Percentiles rank a stretch among this genome's conserved stretches.
Evolutionary conservation across 371 early-diverging fungal species (phyloP).

Genomic region (Funneliformis caledonium): DNA sequence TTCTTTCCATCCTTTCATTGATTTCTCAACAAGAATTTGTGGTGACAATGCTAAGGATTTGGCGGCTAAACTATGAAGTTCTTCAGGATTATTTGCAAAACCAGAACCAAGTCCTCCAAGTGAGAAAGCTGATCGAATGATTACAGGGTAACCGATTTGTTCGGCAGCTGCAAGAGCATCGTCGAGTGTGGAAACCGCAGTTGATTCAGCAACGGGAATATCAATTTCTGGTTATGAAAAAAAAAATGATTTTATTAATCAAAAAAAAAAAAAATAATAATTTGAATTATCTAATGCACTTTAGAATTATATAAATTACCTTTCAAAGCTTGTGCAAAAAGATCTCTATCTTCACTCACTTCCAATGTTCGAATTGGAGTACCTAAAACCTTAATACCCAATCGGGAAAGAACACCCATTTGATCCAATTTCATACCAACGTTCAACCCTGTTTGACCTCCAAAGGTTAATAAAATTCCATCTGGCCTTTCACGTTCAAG

Average conservation of each 20-base stretch:
- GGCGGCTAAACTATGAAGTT: constrained; percentile 76
- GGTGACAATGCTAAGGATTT: constrained; percentile 89
- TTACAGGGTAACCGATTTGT: constrained; percentile 90
- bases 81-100: constrained; percentile 83
- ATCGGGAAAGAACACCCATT: constrained; percentile 75
- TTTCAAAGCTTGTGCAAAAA: constrained; percentile 83
- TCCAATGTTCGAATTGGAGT: constrained; percentile 91
- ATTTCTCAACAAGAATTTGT: constrained; percentile 91
- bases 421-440: constrained; percentile 88
- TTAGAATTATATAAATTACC: constrained; percentile 11
- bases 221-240: constrained; percentile 63
- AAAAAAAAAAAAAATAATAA: not conserved
- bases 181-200: constrained; percentile 75
- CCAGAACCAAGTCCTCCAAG: constrained; percentile 96
- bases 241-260: no score
- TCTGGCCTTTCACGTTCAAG: constrained; percentile 92
- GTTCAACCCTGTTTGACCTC: constrained; percentile 95
- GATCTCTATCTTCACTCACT: constrained; percentile 93
- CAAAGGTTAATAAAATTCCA: constrained; percentile 94
- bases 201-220: constrained; percentile 84
- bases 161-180: constrained; percentile 86
- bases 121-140: constrained; percentile 92
- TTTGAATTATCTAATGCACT: not conserved
- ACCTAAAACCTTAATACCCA: constrained; percentile 93
- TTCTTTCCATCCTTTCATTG: constrained; percentile 99